A percentile compares a stretch with the other conserved stretches of the same genome.
Evolutionary conservation across 108 stramenopile genomes (phyloP).

Genomic region (Skeletonema costatum): DNA sequence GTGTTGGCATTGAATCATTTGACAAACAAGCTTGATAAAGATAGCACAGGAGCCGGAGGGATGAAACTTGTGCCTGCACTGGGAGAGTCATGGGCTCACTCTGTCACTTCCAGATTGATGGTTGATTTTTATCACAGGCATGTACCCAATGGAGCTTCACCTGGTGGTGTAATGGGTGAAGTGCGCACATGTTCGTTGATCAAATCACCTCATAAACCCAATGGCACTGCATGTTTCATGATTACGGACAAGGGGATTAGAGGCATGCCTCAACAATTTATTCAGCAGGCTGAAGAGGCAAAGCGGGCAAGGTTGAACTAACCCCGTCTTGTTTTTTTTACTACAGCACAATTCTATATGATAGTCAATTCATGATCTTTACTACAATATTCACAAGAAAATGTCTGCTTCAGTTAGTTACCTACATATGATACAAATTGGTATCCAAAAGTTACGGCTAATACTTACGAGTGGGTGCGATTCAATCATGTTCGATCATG

Average conservation of each 20-base stretch:
- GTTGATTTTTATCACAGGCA: conserved; percentile 40
- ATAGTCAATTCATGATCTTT: not conserved
- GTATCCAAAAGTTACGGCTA: too few species aligned
- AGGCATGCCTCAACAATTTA: conserved; percentile 21
- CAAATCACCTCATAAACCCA: conserved; percentile 76
- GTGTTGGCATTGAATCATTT: conserved; percentile 95
- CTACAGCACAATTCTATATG: not conserved
- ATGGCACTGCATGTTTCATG: conserved; percentile 59
- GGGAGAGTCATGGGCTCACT: conserved; percentile 96
- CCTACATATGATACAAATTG: too few species aligned
- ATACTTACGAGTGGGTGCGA: not conserved
- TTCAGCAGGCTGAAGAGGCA: not conserved
- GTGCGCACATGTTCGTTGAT: conserved; percentile 61
- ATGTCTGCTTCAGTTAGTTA: too few species aligned
- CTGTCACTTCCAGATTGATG: conserved; percentile 84
- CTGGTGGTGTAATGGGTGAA: conserved; percentile 3
- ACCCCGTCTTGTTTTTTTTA: not conserved
- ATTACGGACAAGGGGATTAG: conserved; percentile 68
- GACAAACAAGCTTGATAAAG: conserved; percentile 75
- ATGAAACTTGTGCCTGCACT: conserved; percentile 82
- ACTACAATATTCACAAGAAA: not conserved
- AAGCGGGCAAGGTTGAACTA: conserved; percentile 3
- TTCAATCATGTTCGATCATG: not conserved
- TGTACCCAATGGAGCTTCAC: conserved; percentile 11
- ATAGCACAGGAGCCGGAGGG: conserved; percentile 16